Evolutionary conservation across 1,139 yeast species (phyloP), one percentile per base, ranked within the genome.

Genomic region (Yamadazyma dendronema): DNA sequence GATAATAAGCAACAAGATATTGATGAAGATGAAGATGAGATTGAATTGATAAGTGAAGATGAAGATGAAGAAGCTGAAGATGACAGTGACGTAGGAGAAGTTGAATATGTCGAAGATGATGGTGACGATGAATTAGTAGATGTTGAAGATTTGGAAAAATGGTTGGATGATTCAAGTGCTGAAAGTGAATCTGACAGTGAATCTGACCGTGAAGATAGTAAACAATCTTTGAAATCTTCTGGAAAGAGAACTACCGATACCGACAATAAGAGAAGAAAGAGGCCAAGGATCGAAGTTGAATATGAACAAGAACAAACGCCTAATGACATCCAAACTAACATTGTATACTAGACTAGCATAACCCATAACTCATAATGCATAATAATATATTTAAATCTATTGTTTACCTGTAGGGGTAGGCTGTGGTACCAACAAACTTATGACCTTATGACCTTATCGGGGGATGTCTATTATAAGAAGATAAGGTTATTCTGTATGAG

Each of bases 41-140:
- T 77, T 31, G 88, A 81, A 38, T 77, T 75, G 37, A 82, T 74
- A 35, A 57, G 65, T 43, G 77, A 67, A 13, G 81, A 74, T 32
- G 85, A 80, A 43, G 71, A n/a, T n/a, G n/a, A n/a, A n/a, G n/a
- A n/a, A n/a, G n/a, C n/a, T n/a, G 94, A 87, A 31, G 85, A 85
- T 56, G 85, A 81, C 43, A 72, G 77, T 43, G 90, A 83, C 46
- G 83, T 74, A 39, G 95, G 88, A 27, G 85, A 85, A 59, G 80
- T 86, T 34, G 96, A 88, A 57, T 84, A 81, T 53, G 95, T 85
- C 29, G 92, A 82, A 57, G 96, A 85, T 48, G 83, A 84, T 35
- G 94, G 82, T 14, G 95, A 85, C 28, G 96, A 84, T 43, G 97
- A 89, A 43, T 69, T 87, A 53, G 95, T 85, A 17, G 97, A 90